Conservation (phyloP, 371 early-diverging fungal genomes). For the Haplosporangium sp. region DNA sequence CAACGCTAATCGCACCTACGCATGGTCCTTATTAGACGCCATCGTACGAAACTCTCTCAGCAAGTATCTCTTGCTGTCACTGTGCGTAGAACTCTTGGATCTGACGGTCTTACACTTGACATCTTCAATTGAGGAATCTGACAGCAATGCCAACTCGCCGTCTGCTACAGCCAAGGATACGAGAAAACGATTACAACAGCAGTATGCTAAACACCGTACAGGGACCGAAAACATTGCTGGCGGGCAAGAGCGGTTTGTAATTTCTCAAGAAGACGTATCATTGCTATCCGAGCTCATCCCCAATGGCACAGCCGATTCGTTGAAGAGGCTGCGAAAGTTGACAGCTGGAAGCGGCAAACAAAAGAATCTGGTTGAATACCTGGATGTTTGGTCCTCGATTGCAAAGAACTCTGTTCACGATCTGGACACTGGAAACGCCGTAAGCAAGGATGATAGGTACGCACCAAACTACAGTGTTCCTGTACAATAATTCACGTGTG, state of each 20-base stretch:
- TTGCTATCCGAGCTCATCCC: conserved; percentile 11
- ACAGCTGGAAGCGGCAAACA: conserved; percentile 45
- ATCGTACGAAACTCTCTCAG: conserved; percentile 47
- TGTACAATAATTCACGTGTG: too few relatives aligned
- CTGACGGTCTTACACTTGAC: conserved; percentile 8
- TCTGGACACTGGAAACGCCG: not conserved
- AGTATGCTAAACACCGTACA: conserved; percentile 3
- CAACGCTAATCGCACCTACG: not conserved
- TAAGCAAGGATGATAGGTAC: conserved; percentile 10
- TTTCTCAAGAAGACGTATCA: conserved; percentile 16
- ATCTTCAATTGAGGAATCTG: not conserved
- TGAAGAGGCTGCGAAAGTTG: conserved; percentile 35
- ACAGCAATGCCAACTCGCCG: not conserved
- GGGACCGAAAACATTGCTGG: not conserved
- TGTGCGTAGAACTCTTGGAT: conserved; percentile 34
- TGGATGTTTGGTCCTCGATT: conserved; percentile 10
- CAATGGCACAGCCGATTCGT: not conserved
- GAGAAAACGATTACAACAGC: not conserved
- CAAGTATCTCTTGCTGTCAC: conserved; percentile 44
- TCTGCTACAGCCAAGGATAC: conserved; percentile 1
- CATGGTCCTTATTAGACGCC: conserved; percentile 9
- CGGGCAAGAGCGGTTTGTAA: conserved; percentile 7
- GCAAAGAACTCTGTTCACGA: not conserved
- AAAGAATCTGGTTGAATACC: conserved; percentile 40
- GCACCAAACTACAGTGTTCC: not conserved